A percentile compares a stretch with the other conserved stretches of the same genome.
These are phyloP conservation scores for Lactifluus volemus DNA, from an alignment of 768 basidiomycete genomes.

Conservation along the genomic window DNA sequence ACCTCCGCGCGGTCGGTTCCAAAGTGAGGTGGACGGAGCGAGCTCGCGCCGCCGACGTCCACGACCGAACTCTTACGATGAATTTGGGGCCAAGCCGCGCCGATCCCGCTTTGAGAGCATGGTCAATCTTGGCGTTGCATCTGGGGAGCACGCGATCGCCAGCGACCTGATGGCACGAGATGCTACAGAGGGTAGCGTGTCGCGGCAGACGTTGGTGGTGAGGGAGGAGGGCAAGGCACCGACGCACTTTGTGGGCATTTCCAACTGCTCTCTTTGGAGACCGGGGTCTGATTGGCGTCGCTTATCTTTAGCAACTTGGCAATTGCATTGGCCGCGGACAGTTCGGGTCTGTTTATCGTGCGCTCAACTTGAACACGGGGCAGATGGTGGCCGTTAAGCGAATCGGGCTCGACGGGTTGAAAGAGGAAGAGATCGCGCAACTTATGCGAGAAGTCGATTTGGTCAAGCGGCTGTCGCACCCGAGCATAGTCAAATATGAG, in stretches of 20 bases:
- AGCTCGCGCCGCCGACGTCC: conserved; percentile 42
- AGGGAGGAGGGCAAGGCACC: conserved; percentile 74
- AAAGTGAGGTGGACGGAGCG: conserved; percentile 61
- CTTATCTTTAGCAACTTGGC: conserved; percentile 75
- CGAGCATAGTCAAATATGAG: conserved; percentile 96
- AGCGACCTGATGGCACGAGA: conserved; percentile 59
- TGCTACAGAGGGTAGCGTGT: conserved; percentile 54
- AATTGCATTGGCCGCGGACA: conserved; percentile 97
- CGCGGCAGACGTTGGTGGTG: conserved; percentile 64
- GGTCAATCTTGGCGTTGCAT: conserved; percentile 49
- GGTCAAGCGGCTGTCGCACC: conserved; percentile 84
- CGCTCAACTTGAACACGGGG: conserved; percentile 87
- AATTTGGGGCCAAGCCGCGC: conserved; percentile 43
- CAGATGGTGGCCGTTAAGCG: conserved; percentile 99
- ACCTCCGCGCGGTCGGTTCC: conserved; percentile 53
- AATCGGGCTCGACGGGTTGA: conserved; percentile 81
- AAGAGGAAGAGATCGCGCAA: conserved; percentile 83
- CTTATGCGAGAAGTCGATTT: conserved; percentile 94
- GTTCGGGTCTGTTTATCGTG: conserved; percentile 93
- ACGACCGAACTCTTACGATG: conserved; percentile 63
- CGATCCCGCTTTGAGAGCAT: conserved; percentile 67
- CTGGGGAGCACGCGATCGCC: conserved; percentile 40
- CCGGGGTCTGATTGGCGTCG: too few relatives aligned
- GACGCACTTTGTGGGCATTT: conserved; percentile 64
- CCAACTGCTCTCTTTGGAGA: background rate